Evolutionary conservation across 176 grass and related monocot species (phyloP).

Genomic region (Cymbopogon citratus): DNA sequence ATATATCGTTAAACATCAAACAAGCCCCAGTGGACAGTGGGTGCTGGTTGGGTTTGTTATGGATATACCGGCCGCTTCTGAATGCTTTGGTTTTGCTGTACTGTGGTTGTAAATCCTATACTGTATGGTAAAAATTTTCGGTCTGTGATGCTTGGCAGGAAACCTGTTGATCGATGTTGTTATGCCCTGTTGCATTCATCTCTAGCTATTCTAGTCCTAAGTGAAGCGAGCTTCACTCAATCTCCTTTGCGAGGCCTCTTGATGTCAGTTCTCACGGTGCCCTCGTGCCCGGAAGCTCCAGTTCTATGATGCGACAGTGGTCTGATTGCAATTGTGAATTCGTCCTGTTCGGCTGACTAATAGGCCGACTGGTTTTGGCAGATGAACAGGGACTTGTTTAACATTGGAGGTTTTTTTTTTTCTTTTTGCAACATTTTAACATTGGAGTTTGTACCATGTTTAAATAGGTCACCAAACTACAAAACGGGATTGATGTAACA

Average conservation of each 20-base stretch:
- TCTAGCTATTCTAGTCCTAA: neutral
- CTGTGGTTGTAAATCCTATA: neutral
- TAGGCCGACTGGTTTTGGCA: too few relatives aligned
- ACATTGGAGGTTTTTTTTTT: too few relatives aligned
- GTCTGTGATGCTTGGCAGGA: neutral
- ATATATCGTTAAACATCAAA: constrained; percentile 28
- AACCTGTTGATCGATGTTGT: neutral
- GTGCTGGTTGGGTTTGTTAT: constrained; percentile 36
- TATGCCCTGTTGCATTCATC: too few relatives aligned
- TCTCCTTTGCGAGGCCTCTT: neutral
- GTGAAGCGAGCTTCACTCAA: neutral
- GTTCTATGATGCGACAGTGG: neutral
- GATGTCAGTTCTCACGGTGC: neutral
- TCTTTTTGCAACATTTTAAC: too few relatives aligned
- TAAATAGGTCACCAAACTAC: too few relatives aligned
- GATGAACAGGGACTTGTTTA: too few relatives aligned
- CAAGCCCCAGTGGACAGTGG: neutral
- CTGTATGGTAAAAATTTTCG: neutral
- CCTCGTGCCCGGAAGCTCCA: too few relatives aligned
- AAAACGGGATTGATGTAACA: too few relatives aligned
- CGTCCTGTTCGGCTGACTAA: too few relatives aligned
- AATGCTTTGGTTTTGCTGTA: constrained; percentile 12
- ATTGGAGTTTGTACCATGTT: too few relatives aligned
- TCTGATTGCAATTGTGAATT: neutral
- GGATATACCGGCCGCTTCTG: constrained; percentile 4